These are phyloP conservation scores for Lycium ferocissimum DNA, from an alignment of 257 asterid genomes.

Conservation along the genomic window DNA sequence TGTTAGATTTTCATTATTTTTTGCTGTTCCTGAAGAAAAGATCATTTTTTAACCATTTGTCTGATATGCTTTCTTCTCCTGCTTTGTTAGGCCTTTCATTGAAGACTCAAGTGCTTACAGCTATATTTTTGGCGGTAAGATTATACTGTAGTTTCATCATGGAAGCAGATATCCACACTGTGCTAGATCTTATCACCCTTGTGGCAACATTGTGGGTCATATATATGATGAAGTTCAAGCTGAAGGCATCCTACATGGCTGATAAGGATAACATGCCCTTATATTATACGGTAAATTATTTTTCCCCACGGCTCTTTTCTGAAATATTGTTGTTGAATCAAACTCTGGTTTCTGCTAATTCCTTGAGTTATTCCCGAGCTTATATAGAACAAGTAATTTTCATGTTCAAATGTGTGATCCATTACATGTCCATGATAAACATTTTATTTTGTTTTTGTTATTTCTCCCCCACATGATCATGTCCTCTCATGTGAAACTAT, in stretches of 20 bases:
- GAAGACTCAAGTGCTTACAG: slow-evolving; percentile 91
- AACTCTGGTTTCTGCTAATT: neutral
- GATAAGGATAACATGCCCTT: slow-evolving; percentile 74
- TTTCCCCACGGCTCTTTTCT: neutral
- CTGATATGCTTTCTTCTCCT: neutral
- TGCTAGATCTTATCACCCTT: slow-evolving; percentile 80
- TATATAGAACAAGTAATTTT: neutral
- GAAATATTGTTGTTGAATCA: neutral
- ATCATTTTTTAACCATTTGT: neutral
- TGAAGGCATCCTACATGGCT: slow-evolving; percentile 70
- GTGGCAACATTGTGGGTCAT: slow-evolving; percentile 89
- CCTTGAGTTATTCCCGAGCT: neutral
- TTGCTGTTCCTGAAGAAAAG: neutral
- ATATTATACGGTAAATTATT: slow-evolving; percentile 62
- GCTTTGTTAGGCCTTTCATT: slow-evolving; percentile 72
- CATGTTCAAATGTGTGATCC: neutral
- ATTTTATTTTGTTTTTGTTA: neutral
- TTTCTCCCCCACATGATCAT: neutral
- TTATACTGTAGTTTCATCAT: slow-evolving; percentile 63
- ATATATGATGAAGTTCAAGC: slow-evolving; percentile 79
- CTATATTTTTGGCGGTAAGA: slow-evolving; percentile 80
- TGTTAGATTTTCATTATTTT: neutral
- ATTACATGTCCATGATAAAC: neutral
- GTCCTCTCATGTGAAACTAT: neutral
- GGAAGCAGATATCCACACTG: slow-evolving; percentile 93